Conservation (phyloP, 2,329 filamentous ascomycete genomes). For the Microdochium trichocladiopsis region DNA sequence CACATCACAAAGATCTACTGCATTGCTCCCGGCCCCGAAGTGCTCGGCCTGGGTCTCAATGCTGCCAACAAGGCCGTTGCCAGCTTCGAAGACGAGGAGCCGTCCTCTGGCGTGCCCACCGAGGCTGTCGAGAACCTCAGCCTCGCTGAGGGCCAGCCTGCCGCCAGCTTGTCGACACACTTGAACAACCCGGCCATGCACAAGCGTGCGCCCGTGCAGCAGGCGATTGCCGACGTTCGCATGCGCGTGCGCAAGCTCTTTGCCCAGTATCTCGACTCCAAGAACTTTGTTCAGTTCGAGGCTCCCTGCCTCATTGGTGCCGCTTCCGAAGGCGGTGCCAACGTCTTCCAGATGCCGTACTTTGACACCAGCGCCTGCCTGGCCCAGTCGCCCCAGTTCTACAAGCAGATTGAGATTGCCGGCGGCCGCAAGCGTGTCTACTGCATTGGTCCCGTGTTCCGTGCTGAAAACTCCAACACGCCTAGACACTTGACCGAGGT, state of each 20-base stretch:
- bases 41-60: conserved; percentile 50
- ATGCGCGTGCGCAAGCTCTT: conserved; percentile 63
- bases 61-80: conserved; percentile 47
- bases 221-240: conserved; percentile 58
- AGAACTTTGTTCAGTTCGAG: conserved; percentile 77
- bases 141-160: conserved; percentile 26
- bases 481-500: conserved; percentile 75
- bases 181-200: conserved; percentile 91
- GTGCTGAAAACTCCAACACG: conserved; percentile 81
- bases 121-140: conserved; percentile 32
- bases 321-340: conserved; percentile 85
- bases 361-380: conserved; percentile 79
- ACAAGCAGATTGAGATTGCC: conserved; percentile 82
- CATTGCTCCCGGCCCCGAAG: conserved; percentile 55
- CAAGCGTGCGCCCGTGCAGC: conserved; percentile 83
- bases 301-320: conserved; percentile 85
- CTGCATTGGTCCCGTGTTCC: conserved; percentile 74
- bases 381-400: conserved; percentile 77
- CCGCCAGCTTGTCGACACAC: conserved; percentile 73
- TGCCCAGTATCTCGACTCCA: conserved; percentile 67
- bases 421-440: conserved; percentile 72
- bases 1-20: conserved; percentile 83
- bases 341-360: conserved; percentile 86
- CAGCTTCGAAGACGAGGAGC: conserved; percentile 53
- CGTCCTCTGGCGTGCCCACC: conserved; percentile 17